phyloP scores from a whole-genome alignment of 1,139 yeast genomes.

The Blastobotrys arbuscula region DNA sequence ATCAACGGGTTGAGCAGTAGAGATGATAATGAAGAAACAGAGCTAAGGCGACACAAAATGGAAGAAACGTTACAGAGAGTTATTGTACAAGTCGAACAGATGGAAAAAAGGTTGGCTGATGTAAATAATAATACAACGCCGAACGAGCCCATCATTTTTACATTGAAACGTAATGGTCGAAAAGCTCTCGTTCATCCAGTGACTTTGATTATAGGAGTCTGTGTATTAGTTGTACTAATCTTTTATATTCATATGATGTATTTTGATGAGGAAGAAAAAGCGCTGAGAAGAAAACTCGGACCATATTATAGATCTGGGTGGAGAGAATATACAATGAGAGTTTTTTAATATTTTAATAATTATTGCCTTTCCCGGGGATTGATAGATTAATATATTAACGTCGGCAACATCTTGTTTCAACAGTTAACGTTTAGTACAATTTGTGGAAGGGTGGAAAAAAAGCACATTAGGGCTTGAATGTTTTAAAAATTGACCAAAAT shows the following conservation, averaged over 20 bases:
- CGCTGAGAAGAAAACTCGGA: slow-evolving; percentile 12
- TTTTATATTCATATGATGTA: slow-evolving; percentile 11
- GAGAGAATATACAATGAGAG: slow-evolving; percentile 14
- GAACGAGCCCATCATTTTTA: background rate
- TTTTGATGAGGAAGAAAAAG: slow-evolving; percentile 12
- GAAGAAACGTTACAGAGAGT: slow-evolving; percentile 3
- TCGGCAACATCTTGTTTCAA: no score
- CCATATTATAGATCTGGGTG: slow-evolving; percentile 15
- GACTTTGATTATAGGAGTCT: background rate
- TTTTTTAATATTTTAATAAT: slow-evolving; percentile 4
- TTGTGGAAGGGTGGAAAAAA: no score
- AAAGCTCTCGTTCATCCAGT: slow-evolving; percentile 1
- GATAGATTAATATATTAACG: no score
- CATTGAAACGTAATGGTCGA: background rate
- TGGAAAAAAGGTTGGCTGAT: slow-evolving; percentile 1
- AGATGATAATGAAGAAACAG: slow-evolving; percentile 1
- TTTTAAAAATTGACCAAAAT: no score
- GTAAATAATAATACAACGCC: background rate
- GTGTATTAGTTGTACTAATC: background rate
- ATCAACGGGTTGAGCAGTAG: background rate
- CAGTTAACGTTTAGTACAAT: no score
- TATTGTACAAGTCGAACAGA: background rate
- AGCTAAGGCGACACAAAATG: background rate
- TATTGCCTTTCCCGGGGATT: background rate
- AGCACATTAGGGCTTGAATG: no score